phyloP scores from a whole-genome alignment of 306 rosid species.

The Citrullus colocynthis region DNA sequence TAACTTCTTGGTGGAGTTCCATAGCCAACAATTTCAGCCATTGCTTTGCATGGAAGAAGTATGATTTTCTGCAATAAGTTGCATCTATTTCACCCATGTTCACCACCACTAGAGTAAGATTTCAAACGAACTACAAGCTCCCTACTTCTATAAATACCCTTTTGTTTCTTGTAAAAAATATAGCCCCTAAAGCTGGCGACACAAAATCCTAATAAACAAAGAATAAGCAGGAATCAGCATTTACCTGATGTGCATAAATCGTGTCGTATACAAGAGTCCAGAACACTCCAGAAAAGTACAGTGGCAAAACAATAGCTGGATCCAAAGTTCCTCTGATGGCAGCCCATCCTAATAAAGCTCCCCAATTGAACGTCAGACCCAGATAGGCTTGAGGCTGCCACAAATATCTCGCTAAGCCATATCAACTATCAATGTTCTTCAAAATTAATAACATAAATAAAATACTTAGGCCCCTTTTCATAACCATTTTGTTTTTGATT shows the following conservation, averaged over 20 bases:
- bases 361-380: conserved; percentile 90
- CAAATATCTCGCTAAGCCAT: conserved; percentile 4
- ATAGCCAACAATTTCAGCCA: neutral
- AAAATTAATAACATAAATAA: neutral
- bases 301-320: conserved; percentile 67
- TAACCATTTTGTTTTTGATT: no score
- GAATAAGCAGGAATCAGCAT: neutral
- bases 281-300: conserved; percentile 69
- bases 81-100: neutral
- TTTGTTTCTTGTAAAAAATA: neutral
- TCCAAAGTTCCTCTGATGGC: conserved; percentile 72
- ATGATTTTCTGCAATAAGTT: neutral
- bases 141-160: neutral
- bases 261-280: conserved; percentile 97
- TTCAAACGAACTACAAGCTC: neutral
- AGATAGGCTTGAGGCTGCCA: conserved; percentile 91
- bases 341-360: conserved; percentile 92
- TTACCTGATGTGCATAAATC: conserved; percentile 94
- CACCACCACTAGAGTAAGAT: neutral
- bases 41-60: neutral
- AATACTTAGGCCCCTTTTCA: neutral
- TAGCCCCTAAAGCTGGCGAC: neutral
- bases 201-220: neutral
- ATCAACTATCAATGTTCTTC: neutral
- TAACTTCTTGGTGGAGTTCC: neutral